phyloP scores from a whole-genome alignment of 805 yeast species.

The Danielia oregonensis region DNA sequence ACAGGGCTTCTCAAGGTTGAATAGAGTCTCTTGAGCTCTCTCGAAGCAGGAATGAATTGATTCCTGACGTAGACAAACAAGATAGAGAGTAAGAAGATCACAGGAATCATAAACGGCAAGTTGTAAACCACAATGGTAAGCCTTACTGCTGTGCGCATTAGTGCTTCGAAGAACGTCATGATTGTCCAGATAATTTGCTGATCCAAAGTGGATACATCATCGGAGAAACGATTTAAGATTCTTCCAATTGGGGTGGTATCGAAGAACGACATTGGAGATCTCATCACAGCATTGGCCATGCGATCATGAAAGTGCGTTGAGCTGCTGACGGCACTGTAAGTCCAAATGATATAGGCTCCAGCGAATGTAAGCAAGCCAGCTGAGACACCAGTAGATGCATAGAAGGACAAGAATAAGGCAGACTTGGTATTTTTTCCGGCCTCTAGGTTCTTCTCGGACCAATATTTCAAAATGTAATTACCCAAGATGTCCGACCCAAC shows the following conservation, averaged over 20 bases:
- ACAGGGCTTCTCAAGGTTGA: conserved; percentile 31
- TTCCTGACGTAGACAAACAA: conserved; percentile 30
- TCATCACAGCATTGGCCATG: conserved; percentile 31
- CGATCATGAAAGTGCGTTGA: conserved; percentile 33
- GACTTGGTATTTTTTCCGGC: conserved; percentile 24
- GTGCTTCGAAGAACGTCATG: conserved; percentile 19
- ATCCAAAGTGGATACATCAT: conserved; percentile 33
- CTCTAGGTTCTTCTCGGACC: conserved; percentile 32
- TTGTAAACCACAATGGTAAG: conserved; percentile 29
- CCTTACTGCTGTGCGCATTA: conserved; percentile 23
- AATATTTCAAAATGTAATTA: conserved; percentile 28
- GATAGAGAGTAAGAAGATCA: conserved; percentile 21
- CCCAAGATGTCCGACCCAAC: conserved; percentile 22
- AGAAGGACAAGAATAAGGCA: conserved; percentile 21
- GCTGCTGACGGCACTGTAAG: conserved; percentile 27
- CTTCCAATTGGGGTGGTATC: conserved; percentile 41
- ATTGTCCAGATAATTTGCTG: conserved; percentile 31
- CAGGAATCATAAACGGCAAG: conserved; percentile 31
- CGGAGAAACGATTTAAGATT: conserved; percentile 37
- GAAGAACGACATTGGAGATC: conserved; percentile 42
- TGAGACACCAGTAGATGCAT: conserved; percentile 25
- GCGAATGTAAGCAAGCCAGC: conserved; percentile 25
- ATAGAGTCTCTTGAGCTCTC: conserved; percentile 31
- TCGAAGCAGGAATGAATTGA: conserved; percentile 31
- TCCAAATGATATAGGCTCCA: conserved; percentile 29